Base-by-base conservation (phyloP, 2,329 filamentous ascomycete species). In the Septoria petroselini region DNA sequence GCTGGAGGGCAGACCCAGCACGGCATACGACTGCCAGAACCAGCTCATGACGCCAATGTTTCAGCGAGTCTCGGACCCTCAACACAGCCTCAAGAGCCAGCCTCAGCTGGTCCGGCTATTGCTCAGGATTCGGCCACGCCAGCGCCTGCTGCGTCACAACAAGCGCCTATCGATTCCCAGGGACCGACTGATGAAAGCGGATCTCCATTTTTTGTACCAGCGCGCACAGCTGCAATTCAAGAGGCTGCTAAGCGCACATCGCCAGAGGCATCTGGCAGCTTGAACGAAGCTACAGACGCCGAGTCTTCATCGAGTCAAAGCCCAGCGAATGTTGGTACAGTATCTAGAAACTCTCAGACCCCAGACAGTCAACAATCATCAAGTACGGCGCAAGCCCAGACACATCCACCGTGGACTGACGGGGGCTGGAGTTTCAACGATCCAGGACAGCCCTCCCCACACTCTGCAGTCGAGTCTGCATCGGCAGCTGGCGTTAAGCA, bases 141-240 rank as follows among this genome's bases (percentile, higher is more conserved):
- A 12, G 33, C 46, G 18, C 15, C 34, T 25, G 23, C n/a, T 21
- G 17, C 12, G 9, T 5, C 15, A 17, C 40, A 44, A 27, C 9
- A 30, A 12, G 27, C 17, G 8, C 18, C 5, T 25, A 12, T 15
- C 14, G 23, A n/a, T 19, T n/a, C 44, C 34, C 44, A 39, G 11
- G 62, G 57, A 5, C 64, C 63, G 4, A 62, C 53, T 3, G 59
- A 66, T 37, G 63, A 63, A 3, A 37, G 31, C 18, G 64, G 63
- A 18, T 64, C 61, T 29, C 63, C 63, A 1, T 49, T 65, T 2
- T 66, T 66, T 48, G 55, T 62, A 7, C 60, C 64, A 2, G 49
- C 48, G 2, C 38, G 21, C 4, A 43, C 48, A 38, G 15, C 18
- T 15, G 9, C 35, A 21, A n/a, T n/a, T n/a, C n/a, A 47, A 11